Base-by-base conservation (phyloP, 805 yeast genomes). In the Candida ponderosae region DNA sequence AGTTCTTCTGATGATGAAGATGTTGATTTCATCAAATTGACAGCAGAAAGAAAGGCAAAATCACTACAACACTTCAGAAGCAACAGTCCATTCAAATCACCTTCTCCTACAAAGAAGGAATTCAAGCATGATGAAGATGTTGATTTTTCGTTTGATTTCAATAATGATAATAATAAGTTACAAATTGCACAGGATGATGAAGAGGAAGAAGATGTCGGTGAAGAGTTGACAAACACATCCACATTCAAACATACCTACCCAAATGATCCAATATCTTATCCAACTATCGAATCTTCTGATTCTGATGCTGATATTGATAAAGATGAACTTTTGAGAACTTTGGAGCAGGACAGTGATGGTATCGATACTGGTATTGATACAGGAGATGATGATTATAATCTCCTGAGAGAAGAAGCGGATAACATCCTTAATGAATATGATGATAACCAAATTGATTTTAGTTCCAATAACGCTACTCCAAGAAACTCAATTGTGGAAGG, bases 1-100 rank as follows among this genome's bases (percentile, higher is more conserved):
- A 64, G 66, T 28, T 72, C 79, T 10, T 74, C 81, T 0, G 81
- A 75, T 47, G 86, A 78, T 46, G 78, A 77, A 28, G 78, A 76
- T 46, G 76, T 81, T 3, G 90, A 83, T 58, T 81, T 79, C 54
- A 84, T 82, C 14, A 74, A 73, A 53, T 59, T 83, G 42, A 82
- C 84, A 27, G 83, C 81, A 9, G 81, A 80, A 53, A 66, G 77
- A 43, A 76, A 81, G 58, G 74, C 74, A 29, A 68, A 62, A 41
- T 67, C 77, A 1, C 61, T 74, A 66, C 70, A 72, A 43, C 74
- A 75, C 1, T 45, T 50, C 45, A 63, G 63, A 53, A 53, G 58
- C 16, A 43, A 58, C 35, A 50, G 63, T 31, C 59, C 65, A 6
- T 48, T 57, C 36, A 45, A 50, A 36, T 44, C 46, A 10, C 46